These are phyloP conservation scores for Noccaea caerulescens DNA, from an alignment of 345 rosid species.

Conservation along the genomic window DNA sequence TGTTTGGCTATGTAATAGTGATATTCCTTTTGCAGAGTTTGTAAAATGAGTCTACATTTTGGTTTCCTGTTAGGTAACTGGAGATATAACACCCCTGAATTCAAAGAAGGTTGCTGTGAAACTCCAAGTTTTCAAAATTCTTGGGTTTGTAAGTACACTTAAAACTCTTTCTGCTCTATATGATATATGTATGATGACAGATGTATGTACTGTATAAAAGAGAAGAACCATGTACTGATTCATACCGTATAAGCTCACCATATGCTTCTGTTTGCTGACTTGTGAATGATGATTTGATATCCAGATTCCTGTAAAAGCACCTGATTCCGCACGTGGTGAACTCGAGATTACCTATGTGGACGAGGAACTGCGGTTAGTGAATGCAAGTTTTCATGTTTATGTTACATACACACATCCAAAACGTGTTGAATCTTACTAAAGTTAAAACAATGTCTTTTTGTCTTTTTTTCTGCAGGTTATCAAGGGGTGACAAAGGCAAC, in stretches of 20 bases:
- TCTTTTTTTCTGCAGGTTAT: slow-evolving; percentile 58
- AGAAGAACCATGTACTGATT: background rate
- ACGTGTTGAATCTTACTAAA: background rate
- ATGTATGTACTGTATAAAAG: no score
- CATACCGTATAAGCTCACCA: no score
- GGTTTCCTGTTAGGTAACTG: slow-evolving; percentile 64
- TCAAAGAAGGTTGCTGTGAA: slow-evolving; percentile 80
- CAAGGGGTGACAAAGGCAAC: slow-evolving; percentile 92
- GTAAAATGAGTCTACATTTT: background rate
- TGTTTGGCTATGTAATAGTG: background rate
- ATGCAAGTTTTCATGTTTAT: no score
- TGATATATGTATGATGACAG: background rate
- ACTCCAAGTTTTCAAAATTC: slow-evolving; percentile 76
- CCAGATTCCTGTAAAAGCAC: slow-evolving; percentile 67
- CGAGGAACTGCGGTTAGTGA: slow-evolving; percentile 61
- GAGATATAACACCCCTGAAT: slow-evolving; percentile 78
- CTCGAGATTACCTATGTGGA: slow-evolving; percentile 66
- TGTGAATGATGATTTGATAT: slow-evolving; percentile 1
- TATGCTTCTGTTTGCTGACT: background rate
- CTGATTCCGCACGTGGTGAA: slow-evolving; percentile 66
- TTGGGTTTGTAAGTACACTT: slow-evolving; percentile 63
- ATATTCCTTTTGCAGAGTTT: background rate
- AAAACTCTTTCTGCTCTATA: slow-evolving; percentile 3
- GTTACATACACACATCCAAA: no score
- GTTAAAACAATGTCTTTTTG: no score